Percentiles rank a stretch among this genome's conserved stretches.
Evolutionary conservation across 495 filamentous ascomycete genomes (phyloP).

Genomic region (Penicillium verhagenii): DNA sequence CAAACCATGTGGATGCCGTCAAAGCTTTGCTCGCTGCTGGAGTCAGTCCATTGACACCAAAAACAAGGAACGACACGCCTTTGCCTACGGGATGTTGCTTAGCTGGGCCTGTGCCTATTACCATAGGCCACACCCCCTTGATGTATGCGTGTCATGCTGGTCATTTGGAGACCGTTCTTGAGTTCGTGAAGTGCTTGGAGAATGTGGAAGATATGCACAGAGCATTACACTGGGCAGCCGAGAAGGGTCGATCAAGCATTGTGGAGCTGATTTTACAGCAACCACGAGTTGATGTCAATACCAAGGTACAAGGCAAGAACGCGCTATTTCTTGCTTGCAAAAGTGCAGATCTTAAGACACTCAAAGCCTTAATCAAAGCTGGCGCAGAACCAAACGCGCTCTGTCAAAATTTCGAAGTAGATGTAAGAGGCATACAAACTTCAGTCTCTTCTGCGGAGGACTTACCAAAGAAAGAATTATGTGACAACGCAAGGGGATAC

Average conservation of each 20-base stretch:
- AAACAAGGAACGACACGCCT: neutral
- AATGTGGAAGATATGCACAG: neutral
- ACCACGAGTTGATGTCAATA: neutral
- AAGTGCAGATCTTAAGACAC: neutral
- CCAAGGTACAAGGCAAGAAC: neutral
- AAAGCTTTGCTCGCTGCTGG: neutral
- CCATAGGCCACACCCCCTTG: neutral
- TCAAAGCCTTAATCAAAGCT: neutral
- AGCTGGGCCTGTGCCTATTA: neutral
- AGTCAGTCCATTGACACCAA: neutral
- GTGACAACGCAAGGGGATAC: neutral
- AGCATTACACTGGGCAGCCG: neutral
- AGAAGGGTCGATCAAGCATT: neutral
- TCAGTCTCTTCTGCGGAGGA: neutral
- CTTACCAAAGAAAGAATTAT: neutral
- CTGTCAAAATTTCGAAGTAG: neutral
- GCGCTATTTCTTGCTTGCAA: neutral
- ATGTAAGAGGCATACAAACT: neutral
- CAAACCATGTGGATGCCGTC: neutral
- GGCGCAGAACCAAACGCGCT: neutral
- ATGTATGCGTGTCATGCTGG: neutral
- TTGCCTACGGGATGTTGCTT: neutral
- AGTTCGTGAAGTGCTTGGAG: neutral
- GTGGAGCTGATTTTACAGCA: neutral
- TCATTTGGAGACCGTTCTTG: neutral